Base-by-base conservation (phyloP, 495 filamentous ascomycete genomes). In the Pyronema domesticum region DNA sequence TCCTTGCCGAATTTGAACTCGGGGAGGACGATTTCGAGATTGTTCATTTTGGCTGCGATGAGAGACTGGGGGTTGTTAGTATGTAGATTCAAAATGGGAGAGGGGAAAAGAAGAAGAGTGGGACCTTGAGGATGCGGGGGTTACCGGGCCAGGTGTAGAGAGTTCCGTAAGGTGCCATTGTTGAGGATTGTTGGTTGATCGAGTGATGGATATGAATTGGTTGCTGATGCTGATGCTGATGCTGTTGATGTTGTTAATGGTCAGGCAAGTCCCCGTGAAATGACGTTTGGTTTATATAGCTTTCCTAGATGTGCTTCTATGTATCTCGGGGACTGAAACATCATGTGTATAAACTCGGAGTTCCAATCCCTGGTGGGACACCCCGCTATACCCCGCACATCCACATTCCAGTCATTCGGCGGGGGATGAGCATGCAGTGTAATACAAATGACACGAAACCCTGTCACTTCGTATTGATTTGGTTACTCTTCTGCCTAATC, bases 101-200 rank as follows among this genome's bases (percentile, higher is more conserved):
- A 6, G 37, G 50, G 33, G n/a, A 50, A 7, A 36, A 39, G 35
- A n/a, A 9, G 17, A 36, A 30, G 50, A 53, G 30, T 7, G 15
- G 19, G 37, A 54, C 40, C 39, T 30, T 17, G 37, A 36, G 4
- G 37, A 54, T 17, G 34, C 51, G 51, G 4, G 51, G 51, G 35
- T 54, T 46, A 4, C 39, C 17, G 35, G 37, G 11, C 37, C 37
- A 54, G 23, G 51, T 19, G 51, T 54, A 34, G 40, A 54, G 15
- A 18, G 37, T 17, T 45, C 37, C 51, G 51, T 45, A 54, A 23
- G 51, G 51, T 4, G 51, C 49, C 49, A 52, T 52, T 54, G 51
- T 23, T 9, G 47, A 30, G 9, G 18, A n/a, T 23, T 46, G 10
- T 8, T 46, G 44, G 8, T 46, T 19, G 17, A 19, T 46, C n/a